phyloP scores from a whole-genome alignment of 768 basidiomycete species.

The Hericium coralloides region DNA sequence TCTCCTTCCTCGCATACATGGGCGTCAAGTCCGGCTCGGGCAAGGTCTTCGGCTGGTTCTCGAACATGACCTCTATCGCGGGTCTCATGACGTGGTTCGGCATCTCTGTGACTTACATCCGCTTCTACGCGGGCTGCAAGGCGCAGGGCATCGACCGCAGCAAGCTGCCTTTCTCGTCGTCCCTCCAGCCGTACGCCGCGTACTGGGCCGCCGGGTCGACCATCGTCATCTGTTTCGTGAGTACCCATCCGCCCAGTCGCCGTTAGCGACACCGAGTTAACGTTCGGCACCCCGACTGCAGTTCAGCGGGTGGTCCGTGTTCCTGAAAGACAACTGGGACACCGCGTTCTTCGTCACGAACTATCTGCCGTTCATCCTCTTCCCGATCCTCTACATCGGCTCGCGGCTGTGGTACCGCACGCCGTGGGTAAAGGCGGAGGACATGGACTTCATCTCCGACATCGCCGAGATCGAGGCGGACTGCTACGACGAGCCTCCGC shows the following conservation, averaged over 20 bases:
- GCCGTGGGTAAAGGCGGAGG: conserved; percentile 35
- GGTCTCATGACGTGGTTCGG: conserved; percentile 40
- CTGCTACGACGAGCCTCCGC: conserved; percentile 56
- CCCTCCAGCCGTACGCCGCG: conserved; percentile 66
- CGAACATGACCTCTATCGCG: conserved; percentile 46
- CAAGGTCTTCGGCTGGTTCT: conserved; percentile 72
- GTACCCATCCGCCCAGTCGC: conserved; percentile 10
- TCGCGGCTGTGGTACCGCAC: conserved; percentile 47
- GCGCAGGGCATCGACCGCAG: conserved; percentile 69
- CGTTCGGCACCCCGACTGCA: conserved; percentile 11
- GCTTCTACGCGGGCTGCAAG: conserved; percentile 80
- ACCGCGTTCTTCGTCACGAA: conserved; percentile 72
- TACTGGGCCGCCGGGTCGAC: conserved; percentile 34
- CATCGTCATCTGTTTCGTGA: conserved; percentile 52
- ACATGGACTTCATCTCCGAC: conserved; percentile 82
- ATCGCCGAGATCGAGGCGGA: conserved; percentile 27
- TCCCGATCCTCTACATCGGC: conserved; percentile 65
- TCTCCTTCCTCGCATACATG: conserved; percentile 78
- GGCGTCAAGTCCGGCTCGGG: conserved; percentile 56
- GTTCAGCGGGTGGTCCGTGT: conserved; percentile 44
- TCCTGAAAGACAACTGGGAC: conserved; percentile 44
- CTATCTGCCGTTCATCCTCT: conserved; percentile 60
- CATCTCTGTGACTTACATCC: conserved; percentile 40
- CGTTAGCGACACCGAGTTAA: not conserved
- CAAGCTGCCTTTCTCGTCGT: conserved; percentile 60